phyloP scores from a whole-genome alignment of 2,329 filamentous ascomycete species.

The Diaporthe sp. region DNA sequence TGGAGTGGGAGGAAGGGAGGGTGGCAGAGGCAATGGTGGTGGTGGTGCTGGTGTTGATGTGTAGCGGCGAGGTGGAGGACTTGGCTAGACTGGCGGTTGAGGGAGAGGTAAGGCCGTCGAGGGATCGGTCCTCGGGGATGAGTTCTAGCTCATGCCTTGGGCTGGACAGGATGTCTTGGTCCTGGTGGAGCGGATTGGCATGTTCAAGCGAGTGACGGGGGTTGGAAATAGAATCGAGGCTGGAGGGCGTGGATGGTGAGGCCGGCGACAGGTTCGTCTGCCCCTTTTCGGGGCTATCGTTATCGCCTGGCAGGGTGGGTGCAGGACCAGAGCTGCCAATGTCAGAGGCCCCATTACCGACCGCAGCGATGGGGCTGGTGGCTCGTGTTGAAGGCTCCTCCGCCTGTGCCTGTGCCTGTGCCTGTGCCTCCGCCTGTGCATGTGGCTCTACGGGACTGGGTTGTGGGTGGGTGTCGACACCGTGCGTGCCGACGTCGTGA shows the following conservation, averaged over 20 bases:
- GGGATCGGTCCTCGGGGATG: constrained; percentile 38
- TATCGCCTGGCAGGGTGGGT: constrained; percentile 15
- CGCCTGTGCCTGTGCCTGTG: constrained; percentile 1
- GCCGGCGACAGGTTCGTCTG: constrained; percentile 7
- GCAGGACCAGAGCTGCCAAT: constrained; percentile 4
- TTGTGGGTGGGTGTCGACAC: constrained; percentile 5
- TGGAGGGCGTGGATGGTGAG: constrained; percentile 23
- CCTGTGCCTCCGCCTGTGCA: not conserved
- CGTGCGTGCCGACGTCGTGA: constrained; percentile 25
- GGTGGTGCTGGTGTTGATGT: constrained; percentile 13
- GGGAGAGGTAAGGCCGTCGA: constrained; percentile 28
- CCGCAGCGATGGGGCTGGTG: constrained; percentile 19
- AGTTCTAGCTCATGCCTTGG: constrained; percentile 38
- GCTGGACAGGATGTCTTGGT: constrained; percentile 28
- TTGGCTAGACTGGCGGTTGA: not conserved
- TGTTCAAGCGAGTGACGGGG: constrained; percentile 22
- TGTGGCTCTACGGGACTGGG: constrained; percentile 10
- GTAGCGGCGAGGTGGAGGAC: constrained; percentile 14
- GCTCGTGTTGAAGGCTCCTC: constrained; percentile 24
- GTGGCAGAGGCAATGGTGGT: not conserved
- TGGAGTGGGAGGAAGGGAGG: constrained; percentile 23
- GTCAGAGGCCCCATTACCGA: constrained; percentile 5
- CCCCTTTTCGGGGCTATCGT: constrained; percentile 21
- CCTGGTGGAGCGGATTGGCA: constrained; percentile 20
- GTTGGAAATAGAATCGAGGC: constrained; percentile 24